A percentile compares a stretch with the other conserved stretches of the same genome.
phyloP scores from a whole-genome alignment of 2,329 filamentous ascomycete species.

The Epichloe typhina region DNA sequence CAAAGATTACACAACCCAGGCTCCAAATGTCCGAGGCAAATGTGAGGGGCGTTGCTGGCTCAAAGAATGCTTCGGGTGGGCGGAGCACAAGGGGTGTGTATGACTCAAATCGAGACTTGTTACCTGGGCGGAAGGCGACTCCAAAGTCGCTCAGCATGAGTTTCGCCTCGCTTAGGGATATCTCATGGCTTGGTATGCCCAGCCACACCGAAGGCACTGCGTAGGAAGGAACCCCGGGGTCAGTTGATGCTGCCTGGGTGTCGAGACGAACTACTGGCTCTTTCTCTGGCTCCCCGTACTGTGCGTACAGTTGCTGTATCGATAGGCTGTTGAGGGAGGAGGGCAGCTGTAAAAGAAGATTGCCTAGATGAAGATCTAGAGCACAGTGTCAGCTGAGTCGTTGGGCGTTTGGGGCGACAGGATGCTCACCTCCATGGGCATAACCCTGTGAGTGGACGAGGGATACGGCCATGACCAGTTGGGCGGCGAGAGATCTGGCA shows the following conservation, averaged over 20 bases:
- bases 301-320: conserved; percentile 13
- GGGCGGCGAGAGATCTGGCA: not conserved
- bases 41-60: not conserved
- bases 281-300: conserved; percentile 12
- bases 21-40: not conserved
- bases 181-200: not conserved
- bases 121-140: not conserved
- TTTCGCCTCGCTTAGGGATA: not conserved
- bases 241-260: conserved; percentile 5
- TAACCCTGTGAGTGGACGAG: conserved; percentile 4
- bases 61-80: not conserved
- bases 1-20: not conserved
- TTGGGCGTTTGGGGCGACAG: too few species aligned
- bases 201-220: not conserved
- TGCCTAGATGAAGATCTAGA: conserved; percentile 21
- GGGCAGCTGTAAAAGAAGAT: conserved; percentile 19
- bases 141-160: not conserved
- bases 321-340: conserved; percentile 12
- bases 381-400: not conserved
- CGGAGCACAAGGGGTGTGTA: not conserved
- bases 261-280: conserved; percentile 12
- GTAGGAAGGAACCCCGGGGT: conserved; percentile 1
- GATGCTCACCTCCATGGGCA: conserved; percentile 11
- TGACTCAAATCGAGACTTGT: not conserved
- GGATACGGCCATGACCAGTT: conserved; percentile 18